Conservation (phyloP, 768 basidiomycete genomes). For the Podaxis sp. region DNA sequence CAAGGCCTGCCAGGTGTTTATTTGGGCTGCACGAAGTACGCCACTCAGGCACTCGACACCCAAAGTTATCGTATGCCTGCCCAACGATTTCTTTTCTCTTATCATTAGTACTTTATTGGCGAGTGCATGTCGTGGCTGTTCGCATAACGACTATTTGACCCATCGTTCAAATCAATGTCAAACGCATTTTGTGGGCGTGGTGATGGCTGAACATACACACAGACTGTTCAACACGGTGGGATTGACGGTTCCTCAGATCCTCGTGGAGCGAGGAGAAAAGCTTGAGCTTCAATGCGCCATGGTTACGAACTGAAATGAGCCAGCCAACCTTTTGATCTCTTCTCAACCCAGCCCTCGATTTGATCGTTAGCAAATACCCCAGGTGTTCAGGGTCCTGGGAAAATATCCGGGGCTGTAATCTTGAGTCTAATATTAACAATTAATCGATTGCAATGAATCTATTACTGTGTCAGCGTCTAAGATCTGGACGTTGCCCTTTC, state of each 20-base stretch:
- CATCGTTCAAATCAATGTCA: background rate
- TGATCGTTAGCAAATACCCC: background rate
- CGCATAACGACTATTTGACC: too few relatives aligned
- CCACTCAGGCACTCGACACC: too few relatives aligned
- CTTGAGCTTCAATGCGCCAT: constrained; percentile 1
- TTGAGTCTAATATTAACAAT: background rate
- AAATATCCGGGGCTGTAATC: background rate
- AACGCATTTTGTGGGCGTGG: background rate
- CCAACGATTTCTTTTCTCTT: too few relatives aligned
- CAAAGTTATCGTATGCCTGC: too few relatives aligned
- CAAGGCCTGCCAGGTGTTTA: too few relatives aligned
- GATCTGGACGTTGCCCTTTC: too few relatives aligned
- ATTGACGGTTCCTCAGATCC: constrained; percentile 10
- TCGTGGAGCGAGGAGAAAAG: constrained; percentile 15
- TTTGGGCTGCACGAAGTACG: too few relatives aligned
- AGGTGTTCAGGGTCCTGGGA: background rate
- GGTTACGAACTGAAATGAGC: constrained; percentile 1
- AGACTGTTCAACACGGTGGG: background rate
- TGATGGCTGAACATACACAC: background rate
- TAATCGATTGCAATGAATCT: background rate
- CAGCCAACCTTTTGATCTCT: background rate
- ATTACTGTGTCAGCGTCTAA: background rate
- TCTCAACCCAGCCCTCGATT: background rate
- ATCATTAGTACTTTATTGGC: too few relatives aligned
- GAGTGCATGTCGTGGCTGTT: too few relatives aligned